Conservation (phyloP, 176 grass and related monocot genomes). For the Typha latifolia region DNA sequence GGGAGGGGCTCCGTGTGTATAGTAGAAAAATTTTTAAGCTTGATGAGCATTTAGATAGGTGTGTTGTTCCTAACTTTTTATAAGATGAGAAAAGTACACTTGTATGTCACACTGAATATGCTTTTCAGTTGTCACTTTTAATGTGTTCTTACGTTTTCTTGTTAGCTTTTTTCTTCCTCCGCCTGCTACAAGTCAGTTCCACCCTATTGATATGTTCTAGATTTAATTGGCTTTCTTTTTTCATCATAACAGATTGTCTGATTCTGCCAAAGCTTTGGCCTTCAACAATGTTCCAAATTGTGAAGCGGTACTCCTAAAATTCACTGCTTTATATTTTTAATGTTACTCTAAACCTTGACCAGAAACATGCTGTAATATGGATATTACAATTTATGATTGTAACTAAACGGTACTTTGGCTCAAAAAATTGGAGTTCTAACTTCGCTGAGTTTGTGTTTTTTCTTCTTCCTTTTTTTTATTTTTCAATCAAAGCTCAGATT, state of each 20-base stretch:
- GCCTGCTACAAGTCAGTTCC: slow-evolving; percentile 12
- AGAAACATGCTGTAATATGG: not conserved
- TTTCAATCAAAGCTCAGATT: slow-evolving; percentile 47
- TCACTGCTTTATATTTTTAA: not conserved
- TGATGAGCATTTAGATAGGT: slow-evolving; percentile 97
- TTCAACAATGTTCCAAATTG: slow-evolving; percentile 73
- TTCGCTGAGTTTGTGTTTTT: not conserved
- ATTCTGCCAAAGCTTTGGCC: slow-evolving; percentile 96
- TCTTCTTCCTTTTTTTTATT: not conserved
- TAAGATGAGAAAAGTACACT: not conserved
- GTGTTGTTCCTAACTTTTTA: slow-evolving; percentile 16
- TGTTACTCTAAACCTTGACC: not conserved
- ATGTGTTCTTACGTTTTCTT: not conserved
- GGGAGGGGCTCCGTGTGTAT: slow-evolving; percentile 92
- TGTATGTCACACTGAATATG: not conserved
- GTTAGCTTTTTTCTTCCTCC: not conserved
- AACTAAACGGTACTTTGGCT: not conserved
- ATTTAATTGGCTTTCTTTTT: not conserved
- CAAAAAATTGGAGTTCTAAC: not conserved
- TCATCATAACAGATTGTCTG: slow-evolving; percentile 50
- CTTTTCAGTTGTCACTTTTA: not conserved
- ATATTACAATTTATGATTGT: not conserved
- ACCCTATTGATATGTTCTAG: slow-evolving; percentile 10
- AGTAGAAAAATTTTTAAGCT: slow-evolving; percentile 90
- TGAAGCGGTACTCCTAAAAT: slow-evolving; percentile 51